These are phyloP conservation scores for Cardamine occulta DNA, from an alignment of 345 rosid genomes.

Conservation along the genomic window DNA sequence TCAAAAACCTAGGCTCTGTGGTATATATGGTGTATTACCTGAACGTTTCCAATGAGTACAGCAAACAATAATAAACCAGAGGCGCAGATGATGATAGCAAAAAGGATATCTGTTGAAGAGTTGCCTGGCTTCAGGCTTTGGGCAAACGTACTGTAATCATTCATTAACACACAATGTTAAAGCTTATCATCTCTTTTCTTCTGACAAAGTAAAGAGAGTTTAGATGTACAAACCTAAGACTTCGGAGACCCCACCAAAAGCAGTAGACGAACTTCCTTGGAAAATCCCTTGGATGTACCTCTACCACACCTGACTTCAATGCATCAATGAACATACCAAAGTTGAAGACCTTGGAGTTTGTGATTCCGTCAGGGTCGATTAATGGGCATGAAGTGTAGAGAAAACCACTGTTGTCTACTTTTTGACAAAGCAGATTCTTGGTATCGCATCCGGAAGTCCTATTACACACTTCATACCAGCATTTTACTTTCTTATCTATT, in stretches of 20 bases:
- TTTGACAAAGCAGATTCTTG: not conserved
- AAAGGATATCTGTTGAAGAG: slow-evolving; percentile 40
- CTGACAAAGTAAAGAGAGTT: not conserved
- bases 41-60: slow-evolving; percentile 49
- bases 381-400: slow-evolving; percentile 33
- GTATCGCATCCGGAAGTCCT: too few species aligned
- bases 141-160: slow-evolving; percentile 49
- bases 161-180: not conserved
- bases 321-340: slow-evolving; percentile 46
- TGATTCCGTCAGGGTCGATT: slow-evolving; percentile 21
- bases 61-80: slow-evolving; percentile 57
- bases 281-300: slow-evolving; percentile 18
- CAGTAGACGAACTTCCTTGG: slow-evolving; percentile 42
- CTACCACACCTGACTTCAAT: slow-evolving; percentile 37
- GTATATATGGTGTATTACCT: slow-evolving; percentile 30
- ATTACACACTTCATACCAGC: slow-evolving; percentile 19
- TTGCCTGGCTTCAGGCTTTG: slow-evolving; percentile 53
- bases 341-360: slow-evolving; percentile 5
- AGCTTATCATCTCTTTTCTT: not conserved
- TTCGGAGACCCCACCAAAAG: slow-evolving; percentile 50
- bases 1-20: not conserved
- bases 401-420: not conserved
- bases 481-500: slow-evolving; percentile 18
- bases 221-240: slow-evolving; percentile 39
- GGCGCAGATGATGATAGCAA: slow-evolving; percentile 51